Evolutionary conservation across 257 asterid species (phyloP).

Genomic region (Solanum sejunctum): DNA sequence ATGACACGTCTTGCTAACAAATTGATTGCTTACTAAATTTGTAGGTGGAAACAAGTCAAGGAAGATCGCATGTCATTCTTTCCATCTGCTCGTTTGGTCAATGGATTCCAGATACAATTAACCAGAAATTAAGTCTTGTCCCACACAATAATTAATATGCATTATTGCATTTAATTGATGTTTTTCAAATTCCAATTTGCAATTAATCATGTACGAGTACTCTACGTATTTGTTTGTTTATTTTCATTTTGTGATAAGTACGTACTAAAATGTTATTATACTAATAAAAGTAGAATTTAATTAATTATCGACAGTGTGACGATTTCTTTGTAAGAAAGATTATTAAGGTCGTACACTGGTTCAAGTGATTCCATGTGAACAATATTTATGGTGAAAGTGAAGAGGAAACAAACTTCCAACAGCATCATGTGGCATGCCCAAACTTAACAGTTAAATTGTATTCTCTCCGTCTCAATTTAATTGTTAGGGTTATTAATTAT

Average conservation of each 20-base stretch:
- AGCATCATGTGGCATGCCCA: background rate
- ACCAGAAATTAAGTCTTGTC: slow-evolving; percentile 7
- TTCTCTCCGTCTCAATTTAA: too few species aligned
- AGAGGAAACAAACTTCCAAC: background rate
- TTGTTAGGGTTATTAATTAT: too few species aligned
- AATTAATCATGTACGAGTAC: background rate
- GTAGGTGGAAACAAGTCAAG: slow-evolving; percentile 77
- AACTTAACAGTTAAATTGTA: background rate
- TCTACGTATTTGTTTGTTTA: background rate
- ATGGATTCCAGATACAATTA: slow-evolving; percentile 70
- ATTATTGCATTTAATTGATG: background rate
- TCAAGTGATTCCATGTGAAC: background rate
- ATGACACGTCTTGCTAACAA: background rate
- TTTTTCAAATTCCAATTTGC: background rate
- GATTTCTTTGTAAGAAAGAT: background rate
- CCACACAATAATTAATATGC: background rate
- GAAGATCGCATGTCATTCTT: slow-evolving; percentile 80
- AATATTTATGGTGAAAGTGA: background rate
- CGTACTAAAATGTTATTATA: background rate
- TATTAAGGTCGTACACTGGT: background rate
- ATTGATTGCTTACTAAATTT: background rate
- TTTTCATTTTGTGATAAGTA: background rate
- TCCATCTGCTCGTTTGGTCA: slow-evolving; percentile 86
- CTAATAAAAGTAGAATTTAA: background rate
- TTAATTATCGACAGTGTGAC: background rate